Evolutionary conservation across 768 basidiomycete species (phyloP).

Genomic region (Boletus reticuloceps): DNA sequence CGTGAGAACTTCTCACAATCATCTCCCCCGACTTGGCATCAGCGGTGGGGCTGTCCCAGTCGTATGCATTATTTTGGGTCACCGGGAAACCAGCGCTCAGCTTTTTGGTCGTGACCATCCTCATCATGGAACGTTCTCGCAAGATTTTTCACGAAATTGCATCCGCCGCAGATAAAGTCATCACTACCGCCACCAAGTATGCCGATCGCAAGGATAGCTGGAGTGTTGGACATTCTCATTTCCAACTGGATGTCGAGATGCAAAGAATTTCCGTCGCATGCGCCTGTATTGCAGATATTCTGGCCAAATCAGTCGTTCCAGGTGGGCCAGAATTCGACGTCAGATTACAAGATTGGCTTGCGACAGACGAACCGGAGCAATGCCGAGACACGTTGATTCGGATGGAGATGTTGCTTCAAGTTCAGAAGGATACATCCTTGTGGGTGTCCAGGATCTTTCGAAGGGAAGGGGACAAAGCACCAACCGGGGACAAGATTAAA

Average conservation of each 20-base stretch:
- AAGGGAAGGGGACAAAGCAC: neutral
- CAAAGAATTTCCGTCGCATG: neutral
- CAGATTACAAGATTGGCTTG: neutral
- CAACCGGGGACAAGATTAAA: neutral
- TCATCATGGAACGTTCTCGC: neutral
- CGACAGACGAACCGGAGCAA: neutral
- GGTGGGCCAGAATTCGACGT: neutral
- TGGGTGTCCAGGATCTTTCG: neutral
- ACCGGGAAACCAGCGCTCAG: too few relatives aligned
- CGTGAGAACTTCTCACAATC: too few relatives aligned
- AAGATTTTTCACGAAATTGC: neutral
- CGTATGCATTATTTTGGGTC: too few relatives aligned
- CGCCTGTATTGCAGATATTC: neutral
- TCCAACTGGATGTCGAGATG: neutral
- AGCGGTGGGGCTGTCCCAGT: too few relatives aligned
- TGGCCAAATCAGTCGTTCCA: neutral
- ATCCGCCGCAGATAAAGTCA: neutral
- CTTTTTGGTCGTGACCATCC: too few relatives aligned
- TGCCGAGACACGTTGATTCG: neutral
- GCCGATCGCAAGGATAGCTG: neutral
- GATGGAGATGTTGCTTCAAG: neutral
- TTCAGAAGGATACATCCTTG: neutral
- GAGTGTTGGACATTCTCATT: neutral
- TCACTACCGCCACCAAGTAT: neutral
- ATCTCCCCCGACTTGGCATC: too few relatives aligned